These are phyloP conservation scores for Castanea sativa DNA, from an alignment of 306 rosid species.

Conservation along the genomic window DNA sequence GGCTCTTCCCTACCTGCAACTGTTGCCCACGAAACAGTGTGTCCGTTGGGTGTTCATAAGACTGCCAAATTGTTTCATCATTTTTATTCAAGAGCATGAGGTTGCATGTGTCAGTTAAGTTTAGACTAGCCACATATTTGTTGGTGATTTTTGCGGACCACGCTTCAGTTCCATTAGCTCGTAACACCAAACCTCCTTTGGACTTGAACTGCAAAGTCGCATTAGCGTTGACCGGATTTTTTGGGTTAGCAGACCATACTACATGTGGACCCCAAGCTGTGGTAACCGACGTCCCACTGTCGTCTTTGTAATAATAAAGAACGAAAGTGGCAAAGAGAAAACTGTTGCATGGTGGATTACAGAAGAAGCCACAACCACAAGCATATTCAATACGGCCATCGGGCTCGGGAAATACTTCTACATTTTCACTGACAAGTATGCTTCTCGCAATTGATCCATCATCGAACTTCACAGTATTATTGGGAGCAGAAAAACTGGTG, in stretches of 20 bases:
- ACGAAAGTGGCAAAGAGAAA: neutral
- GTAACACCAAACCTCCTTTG: neutral
- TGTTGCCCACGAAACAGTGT: neutral
- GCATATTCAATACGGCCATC: fast-evolving
- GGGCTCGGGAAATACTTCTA: fast-evolving
- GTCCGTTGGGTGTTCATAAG: neutral
- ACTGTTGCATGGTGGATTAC: no score
- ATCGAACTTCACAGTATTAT: neutral
- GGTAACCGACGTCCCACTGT: no score
- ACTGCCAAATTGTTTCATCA: neutral
- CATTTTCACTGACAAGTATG: neutral
- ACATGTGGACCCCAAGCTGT: fast-evolving
- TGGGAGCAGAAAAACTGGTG: neutral
- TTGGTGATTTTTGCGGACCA: neutral
- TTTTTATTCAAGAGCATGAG: neutral
- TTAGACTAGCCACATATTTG: neutral
- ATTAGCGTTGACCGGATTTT: neutral
- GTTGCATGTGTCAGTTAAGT: neutral
- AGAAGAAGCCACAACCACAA: neutral
- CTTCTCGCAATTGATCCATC: neutral
- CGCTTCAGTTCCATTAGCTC: neutral
- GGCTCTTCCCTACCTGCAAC: neutral
- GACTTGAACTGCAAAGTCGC: neutral
- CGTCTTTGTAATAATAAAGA: no score
- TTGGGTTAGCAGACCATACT: conserved; percentile 1